phyloP scores from a whole-genome alignment of 352 stramenopile genomes.

The Phytophthora cryptogea region DNA sequence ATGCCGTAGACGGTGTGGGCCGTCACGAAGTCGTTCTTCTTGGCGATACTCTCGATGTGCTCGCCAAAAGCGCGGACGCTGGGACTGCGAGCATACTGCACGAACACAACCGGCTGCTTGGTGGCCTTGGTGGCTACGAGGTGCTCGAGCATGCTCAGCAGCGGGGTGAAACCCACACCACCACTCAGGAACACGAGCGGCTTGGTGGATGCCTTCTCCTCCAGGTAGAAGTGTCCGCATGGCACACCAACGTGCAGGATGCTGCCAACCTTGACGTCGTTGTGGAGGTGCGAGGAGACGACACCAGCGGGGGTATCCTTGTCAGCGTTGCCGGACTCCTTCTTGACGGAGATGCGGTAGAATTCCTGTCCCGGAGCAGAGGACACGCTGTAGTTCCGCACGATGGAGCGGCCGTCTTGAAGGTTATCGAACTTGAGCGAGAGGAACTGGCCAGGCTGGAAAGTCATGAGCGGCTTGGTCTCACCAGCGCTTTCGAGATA shows the following conservation, averaged over 20 bases:
- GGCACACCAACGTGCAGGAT: conserved; percentile 54
- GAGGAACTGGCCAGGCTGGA: conserved; percentile 63
- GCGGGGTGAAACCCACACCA: conserved; percentile 64
- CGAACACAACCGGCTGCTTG: conserved; percentile 45
- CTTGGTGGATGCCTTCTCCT: conserved; percentile 39
- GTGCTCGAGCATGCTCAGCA: conserved; percentile 54
- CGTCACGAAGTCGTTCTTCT: conserved; percentile 40
- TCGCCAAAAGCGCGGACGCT: conserved; percentile 38
- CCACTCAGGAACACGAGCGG: conserved; percentile 62
- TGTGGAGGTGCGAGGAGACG: conserved; percentile 63
- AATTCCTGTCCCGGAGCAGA: conserved; percentile 38
- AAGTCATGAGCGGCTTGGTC: conserved; percentile 39
- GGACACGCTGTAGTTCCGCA: conserved; percentile 66
- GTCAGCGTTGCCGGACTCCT: conserved; percentile 39
- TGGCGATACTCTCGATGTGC: conserved; percentile 36
- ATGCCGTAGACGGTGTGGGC: conserved; percentile 39
- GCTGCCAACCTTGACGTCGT: conserved; percentile 52
- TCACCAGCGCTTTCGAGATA: conserved; percentile 51
- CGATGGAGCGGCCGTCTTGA: conserved; percentile 39
- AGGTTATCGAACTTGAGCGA: conserved; percentile 54
- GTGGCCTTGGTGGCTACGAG: conserved; percentile 29
- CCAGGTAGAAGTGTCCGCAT: conserved; percentile 58
- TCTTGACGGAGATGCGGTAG: conserved; percentile 69
- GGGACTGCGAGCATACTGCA: conserved; percentile 50
- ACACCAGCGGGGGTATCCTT: conserved; percentile 40